These are phyloP conservation scores for Borovskyia barvae DNA, from an alignment of 208 protist genomes.

Conservation along the genomic window DNA sequence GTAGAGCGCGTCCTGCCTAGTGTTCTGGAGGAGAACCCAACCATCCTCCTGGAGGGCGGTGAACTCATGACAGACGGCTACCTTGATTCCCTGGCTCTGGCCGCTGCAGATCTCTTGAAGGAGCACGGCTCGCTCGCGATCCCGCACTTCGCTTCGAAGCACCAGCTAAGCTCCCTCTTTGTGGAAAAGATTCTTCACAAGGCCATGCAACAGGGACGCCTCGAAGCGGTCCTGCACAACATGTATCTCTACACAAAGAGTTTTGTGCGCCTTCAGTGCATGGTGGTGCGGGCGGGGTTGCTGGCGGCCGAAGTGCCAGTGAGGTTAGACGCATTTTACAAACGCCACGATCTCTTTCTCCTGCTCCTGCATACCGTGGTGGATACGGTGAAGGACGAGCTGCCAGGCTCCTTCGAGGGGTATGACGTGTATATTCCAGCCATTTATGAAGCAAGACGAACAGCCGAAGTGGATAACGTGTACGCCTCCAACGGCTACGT, in stretches of 20 bases:
- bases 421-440: slow-evolving; percentile 43
- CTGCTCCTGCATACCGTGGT: slow-evolving; percentile 49
- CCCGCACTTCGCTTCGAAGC: slow-evolving; percentile 49
- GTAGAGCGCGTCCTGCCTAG: slow-evolving; percentile 68
- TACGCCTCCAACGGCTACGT: slow-evolving; percentile 79
- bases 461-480: slow-evolving; percentile 60
- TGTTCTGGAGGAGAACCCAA: slow-evolving; percentile 49
- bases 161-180: slow-evolving; percentile 70
- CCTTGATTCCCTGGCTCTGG: slow-evolving; percentile 45
- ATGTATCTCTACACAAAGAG: slow-evolving; percentile 63
- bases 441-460: slow-evolving; percentile 43
- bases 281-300: slow-evolving; percentile 65
- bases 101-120: slow-evolving; percentile 48
- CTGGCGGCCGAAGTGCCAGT: slow-evolving; percentile 59
- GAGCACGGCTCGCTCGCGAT: slow-evolving; percentile 68
- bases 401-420: slow-evolving; percentile 59
- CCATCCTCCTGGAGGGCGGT: slow-evolving; percentile 47
- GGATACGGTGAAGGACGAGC: slow-evolving; percentile 27
- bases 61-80: slow-evolving; percentile 74
- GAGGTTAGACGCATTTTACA: slow-evolving; percentile 55
- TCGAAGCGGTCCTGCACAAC: slow-evolving; percentile 50
- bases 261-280: slow-evolving; percentile 62
- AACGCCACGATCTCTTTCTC: slow-evolving; percentile 48
- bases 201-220: slow-evolving; percentile 32
- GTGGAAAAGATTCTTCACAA: slow-evolving; percentile 40